Evolutionary conservation across 2,329 filamentous ascomycete genomes (phyloP).

Genomic region (Fusarium denticulatum): DNA sequence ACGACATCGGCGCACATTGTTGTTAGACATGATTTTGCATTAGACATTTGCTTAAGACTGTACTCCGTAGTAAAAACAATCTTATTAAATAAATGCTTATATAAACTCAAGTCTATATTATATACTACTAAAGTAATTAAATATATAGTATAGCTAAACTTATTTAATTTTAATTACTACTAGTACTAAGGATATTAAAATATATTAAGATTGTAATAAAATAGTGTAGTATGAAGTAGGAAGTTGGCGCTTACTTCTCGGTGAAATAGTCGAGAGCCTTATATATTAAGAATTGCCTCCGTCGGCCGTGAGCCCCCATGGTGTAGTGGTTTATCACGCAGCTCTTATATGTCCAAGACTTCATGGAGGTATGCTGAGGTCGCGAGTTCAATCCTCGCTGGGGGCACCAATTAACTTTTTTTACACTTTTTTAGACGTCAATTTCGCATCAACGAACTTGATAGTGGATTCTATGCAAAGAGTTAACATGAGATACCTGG

Average conservation of each 20-base stretch:
- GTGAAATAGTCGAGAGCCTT: accelerated
- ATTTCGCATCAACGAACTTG: too few species aligned
- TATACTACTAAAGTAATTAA: neutral
- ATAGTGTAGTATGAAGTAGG: neutral
- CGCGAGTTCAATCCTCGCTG: conserved; percentile 36
- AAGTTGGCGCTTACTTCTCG: neutral
- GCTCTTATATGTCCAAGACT: conserved; percentile 34
- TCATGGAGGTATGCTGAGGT: conserved; percentile 34
- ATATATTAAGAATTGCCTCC: neutral
- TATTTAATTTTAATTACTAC: neutral
- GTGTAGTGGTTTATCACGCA: conserved; percentile 37
- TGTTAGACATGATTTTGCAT: neutral
- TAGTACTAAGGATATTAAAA: neutral
- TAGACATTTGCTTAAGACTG: neutral
- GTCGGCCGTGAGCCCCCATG: conserved; percentile 29
- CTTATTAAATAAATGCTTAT: neutral
- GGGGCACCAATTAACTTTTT: conserved; percentile 23
- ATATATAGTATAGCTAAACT: neutral
- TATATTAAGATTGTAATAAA: neutral
- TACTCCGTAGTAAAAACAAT: too few species aligned
- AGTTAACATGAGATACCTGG: neutral
- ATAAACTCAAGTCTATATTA: neutral
- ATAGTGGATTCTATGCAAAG: neutral
- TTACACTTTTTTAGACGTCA: neutral
- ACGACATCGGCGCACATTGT: neutral